phyloP scores from a whole-genome alignment of 2,329 filamentous ascomycete genomes.

The Trichoderma pleuroti region DNA sequence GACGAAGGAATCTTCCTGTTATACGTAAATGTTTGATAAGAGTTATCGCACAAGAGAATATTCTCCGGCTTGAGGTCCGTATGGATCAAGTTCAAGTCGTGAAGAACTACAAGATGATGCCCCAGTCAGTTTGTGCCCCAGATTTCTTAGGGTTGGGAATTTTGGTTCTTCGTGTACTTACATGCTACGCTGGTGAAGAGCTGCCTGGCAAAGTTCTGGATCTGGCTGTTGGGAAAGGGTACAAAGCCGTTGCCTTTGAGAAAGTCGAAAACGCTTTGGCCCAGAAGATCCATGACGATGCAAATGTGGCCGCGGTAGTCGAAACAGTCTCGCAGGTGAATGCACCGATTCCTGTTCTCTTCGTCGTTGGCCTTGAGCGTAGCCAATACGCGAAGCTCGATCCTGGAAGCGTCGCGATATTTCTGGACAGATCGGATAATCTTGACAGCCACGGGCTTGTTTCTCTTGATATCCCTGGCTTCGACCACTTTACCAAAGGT shows the following conservation, averaged over 20 bases:
- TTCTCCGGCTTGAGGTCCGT: constrained; percentile 74
- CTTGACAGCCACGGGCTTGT: constrained; percentile 85
- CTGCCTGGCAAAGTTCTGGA: constrained; percentile 93
- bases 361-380: constrained; percentile 89
- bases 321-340: constrained; percentile 94
- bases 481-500: constrained; percentile 98
- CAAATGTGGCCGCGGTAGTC: constrained; percentile 97
- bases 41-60: constrained; percentile 62
- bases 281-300: constrained; percentile 71
- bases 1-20: constrained; percentile 67
- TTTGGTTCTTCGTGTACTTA: constrained; percentile 47
- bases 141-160: neutral
- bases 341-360: constrained; percentile 91
- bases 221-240: constrained; percentile 96
- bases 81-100: constrained; percentile 95
- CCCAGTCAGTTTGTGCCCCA: neutral
- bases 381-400: constrained; percentile 87
- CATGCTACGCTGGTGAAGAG: constrained; percentile 97
- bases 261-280: constrained; percentile 97
- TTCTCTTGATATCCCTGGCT: constrained; percentile 74
- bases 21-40: constrained; percentile 68
- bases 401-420: constrained; percentile 92
- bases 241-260: constrained; percentile 93
- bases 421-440: constrained; percentile 98
- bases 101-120: constrained; percentile 66